Base-by-base conservation (phyloP, 2,329 filamentous ascomycete species). In the Venturia aucupariae region DNA sequence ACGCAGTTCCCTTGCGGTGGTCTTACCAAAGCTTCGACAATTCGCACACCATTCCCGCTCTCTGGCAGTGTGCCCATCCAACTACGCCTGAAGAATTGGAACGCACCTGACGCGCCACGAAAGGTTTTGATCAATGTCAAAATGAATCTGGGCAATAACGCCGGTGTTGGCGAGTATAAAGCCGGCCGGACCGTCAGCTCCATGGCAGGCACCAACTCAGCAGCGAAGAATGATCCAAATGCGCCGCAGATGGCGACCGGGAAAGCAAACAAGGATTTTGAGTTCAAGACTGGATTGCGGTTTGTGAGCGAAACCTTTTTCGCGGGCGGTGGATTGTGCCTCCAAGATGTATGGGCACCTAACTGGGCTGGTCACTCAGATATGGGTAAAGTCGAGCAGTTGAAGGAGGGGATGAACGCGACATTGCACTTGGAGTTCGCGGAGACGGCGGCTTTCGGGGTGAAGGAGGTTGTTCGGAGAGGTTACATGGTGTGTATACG, bases 291-390 rank as follows among this genome's bases (percentile, higher is more conserved):
- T 57, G 51, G 51, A 6, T 35, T 57, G 30, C 27, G 51, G 19
- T 57, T 35, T 19, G 30, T 57, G 15, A 57, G 30, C 30, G 51
- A 57, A 15, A n/a, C 27, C 8, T 57, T 57, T 27, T 35, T 57
- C 17, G 51, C 30, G n/a, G 27, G 51, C 4, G 51, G 51, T 32
- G 27, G 27, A 19, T 24, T 57, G 4, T 57, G 51, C 15, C 30
- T 57, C 7, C 51, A 57, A 35, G 51, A 57, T 57, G 11, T 57
- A 19, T 57, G 51, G 51, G 51, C 51, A 15, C 51, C 51, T 32
- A n/a, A 35, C 7, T 57, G 51, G 51, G 30, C 27, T 35, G 51
- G 51, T 19, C 51, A 57, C 30, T 32, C 27, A 5, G 51, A 57
- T 35, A 32, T 57, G 27, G 51, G 51, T 3, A 57, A 57, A 22